Conservation (phyloP, 2,329 filamentous ascomycete genomes). For the Seiridium unicorne region DNA sequence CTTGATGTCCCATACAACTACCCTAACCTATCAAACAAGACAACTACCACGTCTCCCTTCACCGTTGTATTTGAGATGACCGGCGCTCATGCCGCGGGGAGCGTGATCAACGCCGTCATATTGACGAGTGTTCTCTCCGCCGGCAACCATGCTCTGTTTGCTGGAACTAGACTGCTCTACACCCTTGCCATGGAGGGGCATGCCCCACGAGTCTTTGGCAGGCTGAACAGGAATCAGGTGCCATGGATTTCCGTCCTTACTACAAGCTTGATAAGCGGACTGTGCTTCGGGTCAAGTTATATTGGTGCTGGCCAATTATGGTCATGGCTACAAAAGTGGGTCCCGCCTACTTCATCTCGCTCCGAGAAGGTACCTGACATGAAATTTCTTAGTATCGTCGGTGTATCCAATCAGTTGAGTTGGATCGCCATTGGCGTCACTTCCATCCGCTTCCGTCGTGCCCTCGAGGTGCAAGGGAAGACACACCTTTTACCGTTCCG, state of each 20-base stretch:
- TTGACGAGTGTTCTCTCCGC: conserved; percentile 58
- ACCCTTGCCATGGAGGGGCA: conserved; percentile 52
- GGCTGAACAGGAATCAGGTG: conserved; percentile 46
- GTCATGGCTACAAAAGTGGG: conserved; percentile 61
- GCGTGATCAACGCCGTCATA: conserved; percentile 61
- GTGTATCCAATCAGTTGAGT: neutral
- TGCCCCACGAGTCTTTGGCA: conserved; percentile 54
- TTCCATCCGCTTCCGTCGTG: conserved; percentile 22
- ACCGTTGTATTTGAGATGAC: conserved; percentile 61
- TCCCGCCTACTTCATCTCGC: neutral
- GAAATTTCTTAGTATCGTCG: neutral
- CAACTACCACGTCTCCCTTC: conserved; percentile 49
- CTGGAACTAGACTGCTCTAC: conserved; percentile 56
- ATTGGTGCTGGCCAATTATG: conserved; percentile 65
- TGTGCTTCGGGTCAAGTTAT: conserved; percentile 65
- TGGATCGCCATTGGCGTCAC: conserved; percentile 29
- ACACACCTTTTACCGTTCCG: conserved; percentile 20
- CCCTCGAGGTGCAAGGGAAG: conserved; percentile 22
- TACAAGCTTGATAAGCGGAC: conserved; percentile 51
- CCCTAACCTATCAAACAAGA: conserved; percentile 38
- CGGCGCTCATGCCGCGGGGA: conserved; percentile 52
- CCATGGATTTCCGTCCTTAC: conserved; percentile 54
- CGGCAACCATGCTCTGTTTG: conserved; percentile 58
- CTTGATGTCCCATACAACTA: conserved; percentile 59
- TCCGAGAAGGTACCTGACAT: neutral